Evolutionary conservation across 305 asterid species (phyloP), one percentile per base, ranked within the genome.

Genomic region (Withania somnifera): DNA sequence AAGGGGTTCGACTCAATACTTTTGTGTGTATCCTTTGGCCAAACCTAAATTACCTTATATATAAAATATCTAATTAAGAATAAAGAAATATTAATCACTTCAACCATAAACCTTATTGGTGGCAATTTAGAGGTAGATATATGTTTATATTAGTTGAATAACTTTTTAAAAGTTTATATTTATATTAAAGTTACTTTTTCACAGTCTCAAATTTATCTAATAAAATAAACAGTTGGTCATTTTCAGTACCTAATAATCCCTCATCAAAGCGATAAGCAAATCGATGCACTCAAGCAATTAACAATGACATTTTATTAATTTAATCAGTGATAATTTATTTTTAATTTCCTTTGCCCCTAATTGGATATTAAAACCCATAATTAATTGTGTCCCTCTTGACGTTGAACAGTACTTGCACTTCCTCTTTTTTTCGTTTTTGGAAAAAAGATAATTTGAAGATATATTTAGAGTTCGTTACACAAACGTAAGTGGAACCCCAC

Each of bases 231-330:
- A 24, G 79, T 73, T 73, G 19, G 79, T 73, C 79, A 47, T 1
- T 73, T 4, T 73, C 79, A 1, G 19, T 73, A 73, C 79, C 79
- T 73, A 73, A 73, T 26, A 26, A 47, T 26, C 42, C 79, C 42
- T 26, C 79, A 47, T 73, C 79, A 47, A n/a, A 73, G 28, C 11
- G 79, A 73, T 73, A 73, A 73, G 79, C 20, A 47, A 73, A 73
- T 14, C 36, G 24, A 73, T 26, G 61, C 79, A 73, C 79, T 47
- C 45, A 47, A 26, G 11, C 45, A 73, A 15, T 73, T 47, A 47
- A 8, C 22, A 71, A 26, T n/a, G 24, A 73, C 42, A 26, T 7
- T 15, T 73, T 15, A 73, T 26, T 47, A 73, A 73, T 47, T 50
- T 47, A 73, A 47, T 50, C 17, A 73, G 0, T 47, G 79, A 50